Conservation (phyloP, 2,329 filamentous ascomycete genomes). For the Fusarium kyushuense region DNA sequence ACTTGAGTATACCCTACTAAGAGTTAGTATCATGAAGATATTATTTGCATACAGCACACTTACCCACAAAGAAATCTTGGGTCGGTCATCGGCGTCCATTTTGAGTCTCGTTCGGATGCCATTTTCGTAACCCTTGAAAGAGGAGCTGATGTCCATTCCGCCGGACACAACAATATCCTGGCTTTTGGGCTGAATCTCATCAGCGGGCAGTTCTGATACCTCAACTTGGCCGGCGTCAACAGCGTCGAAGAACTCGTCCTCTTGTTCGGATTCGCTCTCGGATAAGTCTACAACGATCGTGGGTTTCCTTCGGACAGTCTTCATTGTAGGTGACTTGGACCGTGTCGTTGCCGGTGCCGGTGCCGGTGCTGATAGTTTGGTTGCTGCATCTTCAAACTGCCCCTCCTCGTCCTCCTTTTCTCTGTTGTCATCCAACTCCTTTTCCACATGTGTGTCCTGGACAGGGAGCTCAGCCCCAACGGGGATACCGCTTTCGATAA, state of each 20-base stretch:
- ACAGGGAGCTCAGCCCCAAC: constrained; percentile 48
- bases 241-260: constrained; percentile 97
- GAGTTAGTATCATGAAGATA: constrained; percentile 38
- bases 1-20: constrained; percentile 89
- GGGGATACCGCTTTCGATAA: constrained; percentile 69
- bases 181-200: constrained; percentile 58
- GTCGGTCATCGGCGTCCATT: constrained; percentile 91
- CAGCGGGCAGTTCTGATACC: constrained; percentile 74
- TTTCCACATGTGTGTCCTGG: constrained; percentile 50
- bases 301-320: constrained; percentile 66
- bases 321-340: constrained; percentile 38
- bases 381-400: constrained; percentile 43
- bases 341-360: constrained; percentile 14
- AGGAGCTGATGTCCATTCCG: constrained; percentile 75
- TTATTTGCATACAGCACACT: constrained; percentile 50
- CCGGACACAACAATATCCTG: constrained; percentile 58
- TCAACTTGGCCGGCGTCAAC: constrained; percentile 94
- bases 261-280: constrained; percentile 83
- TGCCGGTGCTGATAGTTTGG: constrained; percentile 8
- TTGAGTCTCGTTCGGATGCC: constrained; percentile 82
- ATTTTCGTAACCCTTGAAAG: constrained; percentile 92
- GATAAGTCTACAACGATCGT: constrained; percentile 79
- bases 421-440: constrained; percentile 45
- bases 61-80: constrained; percentile 97
- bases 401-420: constrained; percentile 39